phyloP scores from a whole-genome alignment of 2,329 filamentous ascomycete species.

The Metarhizium robertsii region DNA sequence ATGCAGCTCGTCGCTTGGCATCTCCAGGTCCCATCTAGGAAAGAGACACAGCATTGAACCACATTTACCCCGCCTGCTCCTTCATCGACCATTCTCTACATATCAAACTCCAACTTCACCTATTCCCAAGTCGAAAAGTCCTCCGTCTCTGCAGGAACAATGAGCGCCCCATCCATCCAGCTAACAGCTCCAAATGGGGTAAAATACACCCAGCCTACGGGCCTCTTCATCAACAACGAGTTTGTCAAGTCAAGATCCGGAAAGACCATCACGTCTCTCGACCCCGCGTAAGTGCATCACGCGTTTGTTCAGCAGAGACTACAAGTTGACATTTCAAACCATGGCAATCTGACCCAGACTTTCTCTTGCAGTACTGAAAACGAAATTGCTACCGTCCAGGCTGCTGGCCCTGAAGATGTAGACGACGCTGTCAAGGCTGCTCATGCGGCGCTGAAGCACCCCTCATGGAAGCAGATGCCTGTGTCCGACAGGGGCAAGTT shows the following conservation, averaged over 20 bases:
- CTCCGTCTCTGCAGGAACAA: not conserved
- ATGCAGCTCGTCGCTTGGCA: too few species aligned
- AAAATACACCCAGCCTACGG: constrained; percentile 56
- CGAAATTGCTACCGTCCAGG: constrained; percentile 21
- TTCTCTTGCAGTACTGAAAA: constrained; percentile 17
- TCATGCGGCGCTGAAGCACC: constrained; percentile 59
- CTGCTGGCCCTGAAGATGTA: constrained; percentile 18
- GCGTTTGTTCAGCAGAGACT: not conserved
- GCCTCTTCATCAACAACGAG: constrained; percentile 72
- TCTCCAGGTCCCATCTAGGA: too few species aligned
- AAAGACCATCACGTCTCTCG: constrained; percentile 49
- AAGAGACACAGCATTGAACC: too few species aligned
- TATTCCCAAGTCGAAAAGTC: not conserved
- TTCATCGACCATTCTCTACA: not conserved
- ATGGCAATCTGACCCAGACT: constrained; percentile 8
- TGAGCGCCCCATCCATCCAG: constrained; percentile 5
- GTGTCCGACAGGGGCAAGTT: constrained; percentile 58
- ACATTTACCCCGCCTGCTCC: not conserved
- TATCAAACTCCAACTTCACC: not conserved
- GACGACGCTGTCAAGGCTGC: constrained; percentile 34
- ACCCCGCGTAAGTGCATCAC: constrained; percentile 26
- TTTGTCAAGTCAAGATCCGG: constrained; percentile 53
- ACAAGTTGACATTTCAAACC: not conserved
- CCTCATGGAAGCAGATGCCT: constrained; percentile 59
- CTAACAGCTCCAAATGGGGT: constrained; percentile 46